A percentile compares a stretch with the other conserved stretches of the same genome.
phyloP scores from a whole-genome alignment of 345 rosid genomes.

The Populus ilicifolia region DNA sequence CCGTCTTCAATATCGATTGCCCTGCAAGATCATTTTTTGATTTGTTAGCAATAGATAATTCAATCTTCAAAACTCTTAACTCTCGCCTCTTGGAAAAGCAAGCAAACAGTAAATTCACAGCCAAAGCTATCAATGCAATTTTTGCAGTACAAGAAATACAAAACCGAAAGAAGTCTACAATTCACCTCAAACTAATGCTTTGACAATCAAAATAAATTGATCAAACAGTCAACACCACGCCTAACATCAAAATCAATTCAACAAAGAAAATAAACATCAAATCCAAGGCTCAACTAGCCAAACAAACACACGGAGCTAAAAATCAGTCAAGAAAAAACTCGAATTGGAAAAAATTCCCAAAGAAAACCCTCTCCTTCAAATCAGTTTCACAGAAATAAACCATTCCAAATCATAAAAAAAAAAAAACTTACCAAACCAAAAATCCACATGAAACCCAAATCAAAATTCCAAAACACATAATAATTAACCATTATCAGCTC shows the following conservation, averaged over 20 bases:
- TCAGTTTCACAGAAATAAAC: neutral
- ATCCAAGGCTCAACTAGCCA: neutral
- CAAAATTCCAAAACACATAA: neutral
- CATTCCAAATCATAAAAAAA: neutral
- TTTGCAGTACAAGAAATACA: neutral
- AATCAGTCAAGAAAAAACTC: neutral
- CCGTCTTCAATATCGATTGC: slow-evolving; percentile 58
- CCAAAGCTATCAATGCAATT: neutral
- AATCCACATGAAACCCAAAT: neutral
- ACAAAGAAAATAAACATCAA: neutral
- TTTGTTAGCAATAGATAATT: slow-evolving; percentile 7
- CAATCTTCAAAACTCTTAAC: neutral
- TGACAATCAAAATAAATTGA: too few relatives aligned
- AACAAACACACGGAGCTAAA: neutral
- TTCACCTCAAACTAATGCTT: too few relatives aligned
- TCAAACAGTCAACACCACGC: too few relatives aligned
- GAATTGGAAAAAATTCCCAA: neutral
- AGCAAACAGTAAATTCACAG: neutral
- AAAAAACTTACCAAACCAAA: neutral
- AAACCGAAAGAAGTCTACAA: neutral
- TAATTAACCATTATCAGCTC: neutral
- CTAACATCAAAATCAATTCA: too few relatives aligned
- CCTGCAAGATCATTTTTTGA: slow-evolving; percentile 27
- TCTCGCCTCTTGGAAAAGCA: neutral
- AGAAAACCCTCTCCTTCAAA: neutral